A percentile compares a stretch with the other conserved stretches of the same genome.
Evolutionary conservation across 768 basidiomycete genomes (phyloP).

Genomic region (Lentinula boryana): DNA sequence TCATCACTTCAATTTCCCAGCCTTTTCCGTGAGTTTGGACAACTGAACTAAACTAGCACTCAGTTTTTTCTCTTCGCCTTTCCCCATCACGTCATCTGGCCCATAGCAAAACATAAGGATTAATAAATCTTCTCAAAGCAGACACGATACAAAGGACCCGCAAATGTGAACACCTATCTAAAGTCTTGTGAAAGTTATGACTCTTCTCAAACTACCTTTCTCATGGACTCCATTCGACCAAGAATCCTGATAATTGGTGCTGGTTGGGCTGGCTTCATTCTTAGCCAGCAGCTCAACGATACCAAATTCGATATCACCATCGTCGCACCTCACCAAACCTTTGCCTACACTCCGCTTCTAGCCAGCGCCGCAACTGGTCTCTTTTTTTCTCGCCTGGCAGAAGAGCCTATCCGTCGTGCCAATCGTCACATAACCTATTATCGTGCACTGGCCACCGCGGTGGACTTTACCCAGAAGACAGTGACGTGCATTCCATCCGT

Average conservation of each 20-base stretch:
- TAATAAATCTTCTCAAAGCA: neutral
- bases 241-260: neutral
- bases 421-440: neutral
- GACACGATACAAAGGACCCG: neutral
- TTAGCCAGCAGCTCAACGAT: neutral
- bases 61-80: too few relatives aligned
- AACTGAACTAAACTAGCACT: too few relatives aligned
- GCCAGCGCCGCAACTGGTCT: constrained; percentile 2
- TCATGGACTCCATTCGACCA: neutral
- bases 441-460: neutral
- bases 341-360: constrained; percentile 3
- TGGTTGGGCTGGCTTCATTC: constrained; percentile 3
- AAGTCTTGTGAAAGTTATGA: neutral
- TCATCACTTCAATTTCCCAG: too few relatives aligned
- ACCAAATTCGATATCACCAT: neutral
- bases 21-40: too few relatives aligned
- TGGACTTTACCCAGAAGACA: neutral
- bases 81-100: too few relatives aligned
- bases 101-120: neutral
- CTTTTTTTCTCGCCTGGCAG: constrained; percentile 1
- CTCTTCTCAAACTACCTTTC: neutral
- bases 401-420: constrained; percentile 1
- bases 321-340: constrained; percentile 1
- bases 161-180: neutral
- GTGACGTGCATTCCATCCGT: neutral